A percentile compares a stretch with the other conserved stretches of the same genome.
phyloP scores from a whole-genome alignment of 2,329 filamentous ascomycete genomes.

The Xylaria sp. region DNA sequence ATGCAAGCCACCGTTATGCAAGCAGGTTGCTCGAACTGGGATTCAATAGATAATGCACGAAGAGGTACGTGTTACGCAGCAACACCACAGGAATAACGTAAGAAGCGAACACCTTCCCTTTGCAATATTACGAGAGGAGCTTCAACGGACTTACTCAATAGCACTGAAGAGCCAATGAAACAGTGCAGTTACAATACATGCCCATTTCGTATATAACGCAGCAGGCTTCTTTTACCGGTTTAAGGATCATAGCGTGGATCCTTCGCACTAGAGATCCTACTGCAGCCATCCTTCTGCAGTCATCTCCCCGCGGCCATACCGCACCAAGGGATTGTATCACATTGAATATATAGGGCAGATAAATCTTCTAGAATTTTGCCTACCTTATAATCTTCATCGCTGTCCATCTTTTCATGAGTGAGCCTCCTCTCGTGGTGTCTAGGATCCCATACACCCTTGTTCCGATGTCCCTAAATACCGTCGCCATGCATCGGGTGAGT shows the following conservation, averaged over 20 bases:
- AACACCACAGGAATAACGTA: not conserved
- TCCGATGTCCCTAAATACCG: constrained; percentile 1
- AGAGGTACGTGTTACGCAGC: not conserved
- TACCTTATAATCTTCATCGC: constrained; percentile 4
- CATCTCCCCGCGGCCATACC: not conserved
- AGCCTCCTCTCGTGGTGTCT: constrained; percentile 5
- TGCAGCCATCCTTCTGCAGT: constrained; percentile 7
- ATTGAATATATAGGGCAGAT: constrained; percentile 9
- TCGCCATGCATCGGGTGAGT: constrained; percentile 22
- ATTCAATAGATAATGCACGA: not conserved
- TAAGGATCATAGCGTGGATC: constrained; percentile 5
- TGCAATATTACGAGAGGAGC: not conserved
- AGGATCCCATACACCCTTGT: constrained; percentile 1
- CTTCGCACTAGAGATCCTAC: not conserved
- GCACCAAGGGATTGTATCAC: not conserved
- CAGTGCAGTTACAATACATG: not conserved
- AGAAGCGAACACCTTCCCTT: not conserved
- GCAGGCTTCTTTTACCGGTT: not conserved
- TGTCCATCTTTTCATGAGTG: not conserved
- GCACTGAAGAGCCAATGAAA: not conserved
- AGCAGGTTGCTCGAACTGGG: not conserved
- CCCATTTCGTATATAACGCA: not conserved
- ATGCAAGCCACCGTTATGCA: not conserved
- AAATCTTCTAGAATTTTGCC: not conserved
- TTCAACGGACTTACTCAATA: not conserved